Conservation (phyloP, 1,284 basidiomycete species). For the Coniophora puteana region DNA sequence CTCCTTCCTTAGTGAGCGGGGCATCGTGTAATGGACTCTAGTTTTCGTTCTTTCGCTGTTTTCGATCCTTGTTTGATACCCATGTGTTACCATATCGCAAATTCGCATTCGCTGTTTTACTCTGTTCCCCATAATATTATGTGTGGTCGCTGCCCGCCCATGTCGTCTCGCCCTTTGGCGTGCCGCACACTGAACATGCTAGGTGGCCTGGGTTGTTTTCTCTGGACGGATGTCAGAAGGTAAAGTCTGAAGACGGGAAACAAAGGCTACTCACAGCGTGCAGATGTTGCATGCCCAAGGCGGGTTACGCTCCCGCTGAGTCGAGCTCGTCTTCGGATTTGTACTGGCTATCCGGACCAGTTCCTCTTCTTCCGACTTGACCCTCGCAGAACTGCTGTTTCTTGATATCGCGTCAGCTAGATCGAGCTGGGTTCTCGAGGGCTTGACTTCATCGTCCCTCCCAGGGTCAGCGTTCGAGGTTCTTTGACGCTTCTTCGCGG, state of each 20-base stretch:
- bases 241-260: conserved; percentile 3
- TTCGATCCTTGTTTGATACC: no score
- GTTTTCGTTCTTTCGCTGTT: no score
- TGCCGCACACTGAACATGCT: conserved; percentile 27
- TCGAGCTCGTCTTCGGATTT: not conserved
- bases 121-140: no score
- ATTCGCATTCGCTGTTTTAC: no score
- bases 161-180: conserved; percentile 20
- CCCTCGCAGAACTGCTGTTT: not conserved
- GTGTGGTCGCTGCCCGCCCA: conserved; percentile 13
- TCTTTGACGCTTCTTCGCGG: not conserved
- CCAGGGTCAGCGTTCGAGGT: conserved; percentile 9
- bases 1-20: no score
- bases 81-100: no score
- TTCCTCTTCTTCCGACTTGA: not conserved
- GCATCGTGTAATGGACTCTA: no score
- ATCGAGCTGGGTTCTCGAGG: not conserved
- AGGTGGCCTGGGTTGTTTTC: conserved; percentile 23
- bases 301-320: not conserved
- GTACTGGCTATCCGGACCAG: not conserved
- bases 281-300: conserved; percentile 23
- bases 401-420: not conserved
- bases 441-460: conserved; percentile 16
- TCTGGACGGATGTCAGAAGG: conserved; percentile 8
- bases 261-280: conserved; percentile 17